Percentiles rank a stretch among this genome's conserved stretches.
phyloP scores from a whole-genome alignment of 2,329 filamentous ascomycete genomes.

The Fusarium sp. region DNA sequence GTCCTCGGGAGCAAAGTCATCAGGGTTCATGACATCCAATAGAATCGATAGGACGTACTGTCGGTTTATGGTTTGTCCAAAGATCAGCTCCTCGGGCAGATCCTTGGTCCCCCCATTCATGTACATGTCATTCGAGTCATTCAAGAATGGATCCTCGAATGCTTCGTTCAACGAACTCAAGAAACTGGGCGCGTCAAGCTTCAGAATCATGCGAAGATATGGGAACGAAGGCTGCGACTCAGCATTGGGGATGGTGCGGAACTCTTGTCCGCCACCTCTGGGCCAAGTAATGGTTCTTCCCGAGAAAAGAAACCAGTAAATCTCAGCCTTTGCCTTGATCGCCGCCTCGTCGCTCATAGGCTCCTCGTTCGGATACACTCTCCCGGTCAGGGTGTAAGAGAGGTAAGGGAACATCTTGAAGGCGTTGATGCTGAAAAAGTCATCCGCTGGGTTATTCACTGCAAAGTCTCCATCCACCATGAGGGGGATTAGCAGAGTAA shows the following conservation, averaged over 20 bases:
- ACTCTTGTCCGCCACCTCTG: constrained; percentile 68
- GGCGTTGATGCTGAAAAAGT: constrained; percentile 76
- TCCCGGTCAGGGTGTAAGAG: constrained; percentile 89
- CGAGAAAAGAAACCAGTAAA: constrained; percentile 95
- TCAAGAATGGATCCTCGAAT: constrained; percentile 94
- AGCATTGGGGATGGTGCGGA: constrained; percentile 69
- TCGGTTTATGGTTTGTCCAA: constrained; percentile 81
- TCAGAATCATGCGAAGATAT: constrained; percentile 84
- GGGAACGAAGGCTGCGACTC: constrained; percentile 81
- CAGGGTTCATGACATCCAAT: constrained; percentile 86
- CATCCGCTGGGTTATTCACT: constrained; percentile 68
- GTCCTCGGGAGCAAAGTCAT: constrained; percentile 81
- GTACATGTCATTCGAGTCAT: constrained; percentile 75
- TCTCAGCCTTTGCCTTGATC: constrained; percentile 81
- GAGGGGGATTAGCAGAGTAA: constrained; percentile 74
- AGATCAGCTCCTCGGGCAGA: constrained; percentile 73
- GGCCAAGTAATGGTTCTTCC: constrained; percentile 84
- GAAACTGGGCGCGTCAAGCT: constrained; percentile 91
- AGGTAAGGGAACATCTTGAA: constrained; percentile 96
- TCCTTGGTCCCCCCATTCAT: constrained; percentile 65
- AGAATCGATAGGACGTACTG: constrained; percentile 94
- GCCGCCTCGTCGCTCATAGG: constrained; percentile 79
- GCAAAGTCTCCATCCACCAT: constrained; percentile 67
- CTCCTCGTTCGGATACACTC: constrained; percentile 90
- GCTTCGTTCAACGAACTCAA: constrained; percentile 96